Base-by-base conservation (phyloP, 1,284 basidiomycete genomes). In the Boletus semigastroideus region DNA sequence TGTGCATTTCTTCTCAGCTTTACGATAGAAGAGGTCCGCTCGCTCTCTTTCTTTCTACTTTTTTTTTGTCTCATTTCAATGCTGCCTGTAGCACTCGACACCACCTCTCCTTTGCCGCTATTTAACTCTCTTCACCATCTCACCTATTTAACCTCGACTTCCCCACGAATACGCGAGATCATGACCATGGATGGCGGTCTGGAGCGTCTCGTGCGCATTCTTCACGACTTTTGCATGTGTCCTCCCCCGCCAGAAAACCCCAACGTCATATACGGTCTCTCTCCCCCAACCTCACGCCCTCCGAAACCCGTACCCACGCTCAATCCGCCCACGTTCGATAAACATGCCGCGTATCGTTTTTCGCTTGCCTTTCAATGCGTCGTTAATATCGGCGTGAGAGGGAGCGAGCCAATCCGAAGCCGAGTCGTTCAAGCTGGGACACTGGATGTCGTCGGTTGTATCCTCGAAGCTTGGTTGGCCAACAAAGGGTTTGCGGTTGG, bases 101-200 rank as follows among this genome's bases (percentile, higher is more conserved):
- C 94, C 49, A 89, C 88, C 55, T 87, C 93, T 3, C 83, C 93
- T 5, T 77, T 99, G 44, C 94, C 96, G 16, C 79, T 99, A 46
- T 90, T 98, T 78, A 98, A 98, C 76, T 98, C 95, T 42, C 87
- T 99, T 52, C 95, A 93, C 46, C 94, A 98, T 74, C 87, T 99
- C 53, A 92, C 92, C 46, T 97, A 98, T 73, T 88, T 99, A 61
- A 98, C 96, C 8, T 95, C 94, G 3, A 98, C 96, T 7, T 98
- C 94, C 0, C 95, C 96, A 4, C 86, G 95, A 55, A 98, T 99
- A 74, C 87, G 96, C 47, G 97, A 99, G 73, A 98, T 98, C 66
- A 90, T 99, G 79, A 96, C 94, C 40, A 86, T 92, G 78, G 96
- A 99, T 70, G 96, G 96, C 53, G 96, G 97, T 2, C 84, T 99